phyloP scores from a whole-genome alignment of 352 stramenopile species.

The Phytophthora meadii region DNA sequence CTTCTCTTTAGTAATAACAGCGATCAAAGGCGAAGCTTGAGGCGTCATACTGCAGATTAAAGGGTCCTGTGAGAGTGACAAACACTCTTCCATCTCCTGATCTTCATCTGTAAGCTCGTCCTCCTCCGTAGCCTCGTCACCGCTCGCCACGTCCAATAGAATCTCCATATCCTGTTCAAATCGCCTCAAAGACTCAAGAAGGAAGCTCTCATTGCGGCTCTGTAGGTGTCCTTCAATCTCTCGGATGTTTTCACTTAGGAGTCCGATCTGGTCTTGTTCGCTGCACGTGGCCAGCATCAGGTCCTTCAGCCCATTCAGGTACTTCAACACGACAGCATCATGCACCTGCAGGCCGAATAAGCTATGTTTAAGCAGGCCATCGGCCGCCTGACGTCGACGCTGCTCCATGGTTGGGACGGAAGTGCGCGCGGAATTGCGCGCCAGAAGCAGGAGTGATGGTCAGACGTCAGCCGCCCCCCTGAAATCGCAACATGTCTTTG shows the following conservation, averaged over 20 bases:
- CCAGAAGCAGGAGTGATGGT: constrained; percentile 35
- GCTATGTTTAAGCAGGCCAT: constrained; percentile 41
- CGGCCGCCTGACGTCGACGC: constrained; percentile 27
- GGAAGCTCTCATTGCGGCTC: constrained; percentile 46
- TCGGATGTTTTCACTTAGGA: constrained; percentile 60
- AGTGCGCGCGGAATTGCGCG: constrained; percentile 21
- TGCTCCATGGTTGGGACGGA: constrained; percentile 32
- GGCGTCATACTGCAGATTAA: not conserved
- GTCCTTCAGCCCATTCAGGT: constrained; percentile 55
- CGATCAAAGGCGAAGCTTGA: not conserved
- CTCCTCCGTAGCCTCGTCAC: constrained; percentile 24
- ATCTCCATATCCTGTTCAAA: constrained; percentile 76
- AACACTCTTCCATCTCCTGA: constrained; percentile 20
- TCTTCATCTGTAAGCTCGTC: constrained; percentile 27
- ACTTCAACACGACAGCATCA: constrained; percentile 40
- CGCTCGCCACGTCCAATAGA: constrained; percentile 58
- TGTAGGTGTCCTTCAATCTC: constrained; percentile 60
- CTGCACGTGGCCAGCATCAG: constrained; percentile 50
- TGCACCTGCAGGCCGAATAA: constrained; percentile 80
- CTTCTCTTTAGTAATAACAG: constrained; percentile 3
- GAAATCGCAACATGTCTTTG: constrained; percentile 1
- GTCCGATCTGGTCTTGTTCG: constrained; percentile 53
- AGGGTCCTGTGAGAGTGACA: constrained; percentile 19
- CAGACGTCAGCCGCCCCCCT: constrained; percentile 4
- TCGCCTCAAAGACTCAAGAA: constrained; percentile 63